Percentiles rank a stretch among this genome's conserved stretches.
Conservation (phyloP, 1,139 yeast species). For the Candida glucosophila region DNA sequence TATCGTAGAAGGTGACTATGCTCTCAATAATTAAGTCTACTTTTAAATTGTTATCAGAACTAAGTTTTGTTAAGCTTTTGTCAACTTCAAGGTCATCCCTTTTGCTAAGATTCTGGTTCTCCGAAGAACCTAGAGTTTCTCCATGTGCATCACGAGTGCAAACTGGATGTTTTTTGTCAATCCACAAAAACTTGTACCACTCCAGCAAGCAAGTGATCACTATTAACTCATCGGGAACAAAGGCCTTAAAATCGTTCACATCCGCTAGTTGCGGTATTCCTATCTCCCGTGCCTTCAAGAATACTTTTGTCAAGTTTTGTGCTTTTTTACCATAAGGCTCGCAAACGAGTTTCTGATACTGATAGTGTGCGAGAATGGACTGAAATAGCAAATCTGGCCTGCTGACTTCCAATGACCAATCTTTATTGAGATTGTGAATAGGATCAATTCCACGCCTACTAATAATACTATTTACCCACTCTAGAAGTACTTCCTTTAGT, state of each 20-base stretch:
- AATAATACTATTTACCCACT: constrained; percentile 25
- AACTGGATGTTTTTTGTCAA: constrained; percentile 7
- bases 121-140: constrained; percentile 1
- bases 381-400: constrained; percentile 21
- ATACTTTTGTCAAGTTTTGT: constrained; percentile 14
- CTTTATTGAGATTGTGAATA: constrained; percentile 26
- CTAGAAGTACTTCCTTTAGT: constrained; percentile 22
- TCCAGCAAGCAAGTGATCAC: constrained; percentile 59
- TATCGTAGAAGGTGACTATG: background rate
- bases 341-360: constrained; percentile 13
- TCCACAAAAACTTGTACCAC: constrained; percentile 49
- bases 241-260: constrained; percentile 45
- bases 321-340: constrained; percentile 14
- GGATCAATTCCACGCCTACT: constrained; percentile 10
- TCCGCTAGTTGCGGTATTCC: constrained; percentile 54
- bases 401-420: constrained; percentile 29
- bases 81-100: background rate
- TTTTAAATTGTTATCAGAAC: background rate
- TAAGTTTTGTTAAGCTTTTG: background rate
- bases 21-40: background rate
- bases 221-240: constrained; percentile 56
- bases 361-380: constrained; percentile 15
- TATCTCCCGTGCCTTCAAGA: constrained; percentile 25
- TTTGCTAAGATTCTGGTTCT: background rate
- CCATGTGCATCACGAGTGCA: background rate